Evolutionary conservation across 208 protist species (phyloP).

Genomic region (Leptomonas pyrrhocoris): DNA sequence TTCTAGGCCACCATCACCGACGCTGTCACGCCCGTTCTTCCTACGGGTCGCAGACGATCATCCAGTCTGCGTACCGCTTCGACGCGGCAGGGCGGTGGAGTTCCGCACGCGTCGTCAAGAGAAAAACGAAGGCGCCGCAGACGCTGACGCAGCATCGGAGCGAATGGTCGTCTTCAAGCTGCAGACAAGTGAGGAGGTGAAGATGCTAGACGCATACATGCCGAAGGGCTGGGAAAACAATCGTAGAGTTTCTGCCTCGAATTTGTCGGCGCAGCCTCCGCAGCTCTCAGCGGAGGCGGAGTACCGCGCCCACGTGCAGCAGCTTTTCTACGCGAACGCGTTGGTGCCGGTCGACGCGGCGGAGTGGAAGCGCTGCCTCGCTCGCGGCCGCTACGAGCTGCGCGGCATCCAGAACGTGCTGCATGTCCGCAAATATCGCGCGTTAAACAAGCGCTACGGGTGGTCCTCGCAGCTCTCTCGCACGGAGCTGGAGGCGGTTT

Average conservation of each 20-base stretch:
- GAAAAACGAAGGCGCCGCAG: no score
- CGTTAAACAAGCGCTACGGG: constrained; percentile 67
- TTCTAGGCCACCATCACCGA: neutral
- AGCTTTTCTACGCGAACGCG: constrained; percentile 50
- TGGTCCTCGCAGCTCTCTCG: constrained; percentile 56
- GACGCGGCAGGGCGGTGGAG: neutral
- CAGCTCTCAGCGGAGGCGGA: constrained; percentile 10
- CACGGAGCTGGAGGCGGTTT: constrained; percentile 42
- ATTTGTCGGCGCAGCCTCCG: neutral
- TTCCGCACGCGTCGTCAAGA: neutral
- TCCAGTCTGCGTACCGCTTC: constrained; percentile 11
- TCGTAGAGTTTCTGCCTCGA: neutral
- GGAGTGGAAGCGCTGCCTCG: constrained; percentile 67
- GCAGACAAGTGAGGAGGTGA: neutral
- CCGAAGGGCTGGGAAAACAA: constrained; percentile 38
- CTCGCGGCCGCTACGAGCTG: constrained; percentile 59
- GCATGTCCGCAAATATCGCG: constrained; percentile 67
- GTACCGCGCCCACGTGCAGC: constrained; percentile 63
- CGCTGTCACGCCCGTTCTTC: constrained; percentile 6
- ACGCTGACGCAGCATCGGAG: no score
- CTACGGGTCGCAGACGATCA: constrained; percentile 19
- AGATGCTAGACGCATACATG: constrained; percentile 26
- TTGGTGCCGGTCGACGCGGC: constrained; percentile 35
- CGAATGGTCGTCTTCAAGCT: constrained; percentile 19
- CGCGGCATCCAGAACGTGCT: constrained; percentile 55